phyloP scores from a whole-genome alignment of 2,329 filamentous ascomycete genomes.

The Botrytis galanthina region DNA sequence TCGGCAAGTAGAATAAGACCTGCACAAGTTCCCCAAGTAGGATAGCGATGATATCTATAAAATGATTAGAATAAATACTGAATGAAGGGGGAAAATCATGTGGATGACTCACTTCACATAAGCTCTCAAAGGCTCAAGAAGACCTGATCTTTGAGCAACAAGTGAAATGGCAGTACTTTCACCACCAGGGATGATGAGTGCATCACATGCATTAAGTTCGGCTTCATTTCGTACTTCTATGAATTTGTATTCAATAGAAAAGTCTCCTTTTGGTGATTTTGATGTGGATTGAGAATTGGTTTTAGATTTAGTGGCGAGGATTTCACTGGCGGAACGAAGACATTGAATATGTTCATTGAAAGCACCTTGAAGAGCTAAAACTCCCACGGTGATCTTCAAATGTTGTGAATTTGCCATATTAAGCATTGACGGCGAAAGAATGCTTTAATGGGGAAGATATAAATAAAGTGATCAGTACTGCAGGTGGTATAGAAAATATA shows the following conservation, averaged over 20 bases:
- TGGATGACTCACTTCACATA: conserved; percentile 76
- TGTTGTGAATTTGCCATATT: neutral
- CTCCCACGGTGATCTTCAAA: conserved; percentile 51
- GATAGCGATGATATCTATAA: conserved; percentile 67
- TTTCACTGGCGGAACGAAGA: conserved; percentile 64
- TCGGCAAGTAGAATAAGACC: conserved; percentile 89
- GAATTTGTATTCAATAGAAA: conserved; percentile 46
- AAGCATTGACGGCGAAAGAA: too few species aligned
- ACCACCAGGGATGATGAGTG: conserved; percentile 85
- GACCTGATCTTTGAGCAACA: conserved; percentile 74
- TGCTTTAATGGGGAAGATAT: neutral
- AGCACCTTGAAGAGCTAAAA: conserved; percentile 82
- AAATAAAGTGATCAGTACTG: neutral
- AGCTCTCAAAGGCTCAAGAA: conserved; percentile 79
- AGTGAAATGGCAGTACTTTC: conserved; percentile 93
- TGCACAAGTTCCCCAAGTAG: conserved; percentile 94
- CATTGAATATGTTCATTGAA: conserved; percentile 85
- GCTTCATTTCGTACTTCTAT: conserved; percentile 75
- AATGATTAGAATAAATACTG: conserved; percentile 20
- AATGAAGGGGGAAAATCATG: neutral
- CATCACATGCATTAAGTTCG: conserved; percentile 73
- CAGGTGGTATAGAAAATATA: neutral
- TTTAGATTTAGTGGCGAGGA: conserved; percentile 39
- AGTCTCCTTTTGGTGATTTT: neutral
- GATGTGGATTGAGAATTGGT: neutral